Evolutionary conservation across 2,329 filamentous ascomycete genomes (phyloP).

Genomic region (Fusarium kyushuense): DNA sequence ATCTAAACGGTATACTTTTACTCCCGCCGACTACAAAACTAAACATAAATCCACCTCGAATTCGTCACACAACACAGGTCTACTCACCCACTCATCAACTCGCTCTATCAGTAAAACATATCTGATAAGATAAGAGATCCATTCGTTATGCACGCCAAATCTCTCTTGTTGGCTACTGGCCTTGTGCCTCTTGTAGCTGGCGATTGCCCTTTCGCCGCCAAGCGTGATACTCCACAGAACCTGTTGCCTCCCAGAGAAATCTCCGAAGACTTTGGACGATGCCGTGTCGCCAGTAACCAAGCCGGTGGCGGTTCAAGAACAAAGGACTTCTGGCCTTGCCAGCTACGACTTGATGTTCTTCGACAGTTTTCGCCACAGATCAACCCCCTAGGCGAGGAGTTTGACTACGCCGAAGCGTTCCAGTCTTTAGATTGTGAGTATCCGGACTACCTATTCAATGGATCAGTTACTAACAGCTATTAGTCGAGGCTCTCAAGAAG

Average conservation of each 20-base stretch:
- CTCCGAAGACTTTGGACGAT: slow-evolving; percentile 38
- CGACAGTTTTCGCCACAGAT: slow-evolving; percentile 74
- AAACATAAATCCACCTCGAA: slow-evolving; percentile 23
- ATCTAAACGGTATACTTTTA: slow-evolving; percentile 11
- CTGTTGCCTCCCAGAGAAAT: slow-evolving; percentile 31
- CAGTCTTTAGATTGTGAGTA: slow-evolving; percentile 70
- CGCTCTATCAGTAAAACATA: neutral
- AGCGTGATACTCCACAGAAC: slow-evolving; percentile 21
- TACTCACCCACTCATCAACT: neutral
- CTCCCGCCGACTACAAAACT: slow-evolving; percentile 28
- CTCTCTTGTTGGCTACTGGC: slow-evolving; percentile 38
- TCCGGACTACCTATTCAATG: rapidly evolving
- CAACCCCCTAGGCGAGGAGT: slow-evolving; percentile 74
- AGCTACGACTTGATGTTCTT: slow-evolving; percentile 76
- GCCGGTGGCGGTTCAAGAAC: slow-evolving; percentile 75
- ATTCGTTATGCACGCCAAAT: slow-evolving; percentile 31
- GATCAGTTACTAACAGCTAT: slow-evolving; percentile 41
- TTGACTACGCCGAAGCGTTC: slow-evolving; percentile 80
- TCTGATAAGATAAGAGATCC: neutral
- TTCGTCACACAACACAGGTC: neutral
- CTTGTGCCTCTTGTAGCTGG: slow-evolving; percentile 33
- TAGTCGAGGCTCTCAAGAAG: slow-evolving; percentile 74
- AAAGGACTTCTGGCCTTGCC: slow-evolving; percentile 80
- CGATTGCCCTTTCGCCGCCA: slow-evolving; percentile 41
- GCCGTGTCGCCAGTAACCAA: slow-evolving; percentile 51